Base-by-base conservation (phyloP, 768 basidiomycete species). In the Boletus fagicola region DNA sequence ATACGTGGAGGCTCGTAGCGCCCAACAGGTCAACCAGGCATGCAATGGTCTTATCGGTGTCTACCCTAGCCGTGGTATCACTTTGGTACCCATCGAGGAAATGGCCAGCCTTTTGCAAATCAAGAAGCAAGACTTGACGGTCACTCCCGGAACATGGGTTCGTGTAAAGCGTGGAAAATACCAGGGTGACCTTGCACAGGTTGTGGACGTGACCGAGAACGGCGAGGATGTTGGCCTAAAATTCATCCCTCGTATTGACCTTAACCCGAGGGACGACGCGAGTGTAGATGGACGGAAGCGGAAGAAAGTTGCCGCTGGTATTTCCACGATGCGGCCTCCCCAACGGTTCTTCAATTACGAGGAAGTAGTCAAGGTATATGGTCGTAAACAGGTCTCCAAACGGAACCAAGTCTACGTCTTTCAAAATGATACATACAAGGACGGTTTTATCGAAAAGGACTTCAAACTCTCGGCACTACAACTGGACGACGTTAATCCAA, bases 381-480 rank as follows among this genome's bases (percentile, higher is more conserved):
- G 91, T 5, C 80, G 87, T 26, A 87, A 88, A 68, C 76, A 83
- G 43, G 88, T 95, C 38, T 79, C 84, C 28, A 88, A 86, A 68
- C 83, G 90, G 31, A 85, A 85, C 48, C 83, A 86, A 61, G 81
- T 83, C 44, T 94, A 84, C 64, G 84, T 94, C 43, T 99, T 98
- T 77, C 87, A 91, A 67, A 87, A 87, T 63, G 97, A 99, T 68
- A 93, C 93, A 1, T 98, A 90, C 78, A 88, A 86, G 64, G 90
- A 97, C 54, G 97, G 97, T 2, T 96, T 96, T 72, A 84, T 96
- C 65, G 92, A 97, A 76, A 98, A 98, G 75, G 96, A 98, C 71
- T 87, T 96, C 80, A 90, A 90, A 65, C 69, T 94, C 49, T 85
- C 80, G 46, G 86, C 83, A 1, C 75, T 97, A 40, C 83, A 85